Conservation (phyloP, 208 protist genomes). For the Herpetomonas tarakana region DNA sequence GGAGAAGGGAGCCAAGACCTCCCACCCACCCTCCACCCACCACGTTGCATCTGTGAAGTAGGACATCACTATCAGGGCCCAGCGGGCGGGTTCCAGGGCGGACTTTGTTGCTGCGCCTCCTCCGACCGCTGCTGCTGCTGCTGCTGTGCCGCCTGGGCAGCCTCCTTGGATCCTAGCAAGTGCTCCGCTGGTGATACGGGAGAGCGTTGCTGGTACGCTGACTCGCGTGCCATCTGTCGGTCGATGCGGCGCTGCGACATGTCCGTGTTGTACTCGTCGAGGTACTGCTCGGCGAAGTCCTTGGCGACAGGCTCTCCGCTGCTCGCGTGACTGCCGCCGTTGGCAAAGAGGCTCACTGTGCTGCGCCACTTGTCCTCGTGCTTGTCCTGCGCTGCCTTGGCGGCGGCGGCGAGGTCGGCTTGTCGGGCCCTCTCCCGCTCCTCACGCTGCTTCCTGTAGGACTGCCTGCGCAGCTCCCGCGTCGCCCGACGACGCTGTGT, state of each 20-base stretch:
- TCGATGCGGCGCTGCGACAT: not conserved
- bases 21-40: too few species aligned
- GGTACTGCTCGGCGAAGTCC: slow-evolving; percentile 7
- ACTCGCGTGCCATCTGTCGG: slow-evolving; percentile 4
- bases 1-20: too few species aligned
- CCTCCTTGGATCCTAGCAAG: not conserved
- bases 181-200: not conserved
- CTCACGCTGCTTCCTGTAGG: not conserved
- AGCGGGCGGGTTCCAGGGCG: too few species aligned
- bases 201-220: slow-evolving; percentile 4
- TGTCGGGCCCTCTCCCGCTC: not conserved
- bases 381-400: not conserved
- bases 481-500: not conserved
- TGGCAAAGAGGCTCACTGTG: slow-evolving; percentile 7
- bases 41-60: too few species aligned
- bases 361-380: not conserved
- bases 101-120: too few species aligned
- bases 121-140: too few species aligned
- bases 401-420: not conserved
- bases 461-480: not conserved
- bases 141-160: not conserved
- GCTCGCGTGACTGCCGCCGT: slow-evolving; percentile 10
- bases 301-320: slow-evolving; percentile 1
- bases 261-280: slow-evolving; percentile 9
- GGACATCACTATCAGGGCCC: too few species aligned